Conservation (phyloP, 495 filamentous ascomycete species). For the Cercophora samala region DNA sequence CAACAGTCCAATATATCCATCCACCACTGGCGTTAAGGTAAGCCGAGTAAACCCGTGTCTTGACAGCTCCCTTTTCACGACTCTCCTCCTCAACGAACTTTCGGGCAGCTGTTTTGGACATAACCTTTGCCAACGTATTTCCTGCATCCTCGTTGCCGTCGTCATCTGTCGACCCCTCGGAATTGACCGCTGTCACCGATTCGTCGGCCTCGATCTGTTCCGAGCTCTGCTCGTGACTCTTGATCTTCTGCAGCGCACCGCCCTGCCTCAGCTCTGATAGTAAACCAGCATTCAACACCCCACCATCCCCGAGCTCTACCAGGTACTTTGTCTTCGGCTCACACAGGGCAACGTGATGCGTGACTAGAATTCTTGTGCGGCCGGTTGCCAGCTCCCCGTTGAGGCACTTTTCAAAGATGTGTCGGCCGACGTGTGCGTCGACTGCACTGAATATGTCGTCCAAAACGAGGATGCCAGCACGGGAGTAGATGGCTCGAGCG, state of each 20-base stretch:
- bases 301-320: slow-evolving; percentile 66
- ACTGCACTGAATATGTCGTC: slow-evolving; percentile 84
- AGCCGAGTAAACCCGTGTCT: slow-evolving; percentile 56
- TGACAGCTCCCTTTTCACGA: slow-evolving; percentile 63
- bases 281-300: slow-evolving; percentile 57
- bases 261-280: slow-evolving; percentile 55
- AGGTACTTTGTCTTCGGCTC: slow-evolving; percentile 66
- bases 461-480: slow-evolving; percentile 73
- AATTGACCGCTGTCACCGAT: slow-evolving; percentile 45
- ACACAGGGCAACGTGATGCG: slow-evolving; percentile 75
- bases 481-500: slow-evolving; percentile 73
- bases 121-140: slow-evolving; percentile 41
- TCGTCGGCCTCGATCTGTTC: slow-evolving; percentile 47
- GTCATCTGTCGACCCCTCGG: slow-evolving; percentile 31
- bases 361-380: slow-evolving; percentile 75
- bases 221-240: slow-evolving; percentile 51
- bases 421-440: slow-evolving; percentile 70
- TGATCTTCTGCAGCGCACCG: slow-evolving; percentile 56
- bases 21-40: slow-evolving; percentile 69
- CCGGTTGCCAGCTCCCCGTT: slow-evolving; percentile 64
- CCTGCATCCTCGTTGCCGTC: slow-evolving; percentile 29
- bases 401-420: slow-evolving; percentile 72
- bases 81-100: slow-evolving; percentile 75
- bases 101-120: slow-evolving; percentile 43
- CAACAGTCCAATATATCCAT: slow-evolving; percentile 56